Base-by-base conservation (phyloP, 202 grass and related monocot species). In the Zoysia matrella region DNA sequence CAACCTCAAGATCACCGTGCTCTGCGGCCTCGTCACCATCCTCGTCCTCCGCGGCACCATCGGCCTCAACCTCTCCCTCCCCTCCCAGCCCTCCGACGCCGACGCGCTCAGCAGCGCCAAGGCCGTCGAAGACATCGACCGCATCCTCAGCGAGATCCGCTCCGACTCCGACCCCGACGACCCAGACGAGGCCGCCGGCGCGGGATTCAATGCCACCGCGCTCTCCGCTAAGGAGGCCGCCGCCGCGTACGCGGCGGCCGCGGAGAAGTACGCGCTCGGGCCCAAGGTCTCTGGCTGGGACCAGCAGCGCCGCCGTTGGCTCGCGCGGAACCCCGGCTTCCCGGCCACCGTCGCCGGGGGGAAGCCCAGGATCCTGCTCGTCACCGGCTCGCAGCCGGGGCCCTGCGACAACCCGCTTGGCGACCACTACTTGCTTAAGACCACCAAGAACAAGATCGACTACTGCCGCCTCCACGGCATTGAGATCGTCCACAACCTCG, bases 401-500 rank as follows among this genome's bases (percentile, higher is more conserved):
- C 30, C 30, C 6, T 98, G 96, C 81, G 96, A 98, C 79, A 94
- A 95, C 75, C 62, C 96, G 45, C 90, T 95, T 0, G 96, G 92
- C 60, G 96, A 98, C 83, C 96, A 98, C 63, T 98, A 98, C 90
- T 82, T 98, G 80, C 87, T 98, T 75, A 98, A 98, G 82, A 74
- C 86, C 8, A 84, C 82, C 49, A 98, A 98, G 86, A 98, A 98
- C 80, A 98, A 95, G 92, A 98, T 98, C 60, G 95, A 98, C 40
- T 98, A 98, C 73, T 90, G 92, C 76, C 95, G 95, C 60, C 54
- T 98, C 81, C 95, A 98, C 70, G 95, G 86, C 66, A 93, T 98
- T 57, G 90, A 95, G 90, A 87, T 98, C 18, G 90, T 88, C 56
- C 94, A 98, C 95, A 98, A 95, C 80, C 91, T 95, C 80, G 92